phyloP scores from a whole-genome alignment of 805 yeast genomes.

The Myxozyma neotropica region DNA sequence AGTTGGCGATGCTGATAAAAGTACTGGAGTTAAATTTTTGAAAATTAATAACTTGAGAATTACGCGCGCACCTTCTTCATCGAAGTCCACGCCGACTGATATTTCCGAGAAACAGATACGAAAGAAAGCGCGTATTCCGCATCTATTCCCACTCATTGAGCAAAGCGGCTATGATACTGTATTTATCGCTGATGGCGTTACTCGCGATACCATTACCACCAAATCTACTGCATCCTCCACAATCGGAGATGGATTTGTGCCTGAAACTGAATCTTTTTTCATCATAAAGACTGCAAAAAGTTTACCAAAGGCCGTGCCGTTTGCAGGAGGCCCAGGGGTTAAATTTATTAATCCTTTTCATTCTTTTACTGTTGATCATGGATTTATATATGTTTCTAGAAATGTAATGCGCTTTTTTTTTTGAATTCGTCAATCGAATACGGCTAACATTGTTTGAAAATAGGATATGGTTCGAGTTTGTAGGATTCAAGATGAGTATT shows the following conservation, averaged over 20 bases:
- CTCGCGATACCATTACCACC: background rate
- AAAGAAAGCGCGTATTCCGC: background rate
- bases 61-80: background rate
- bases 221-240: slow-evolving; percentile 38
- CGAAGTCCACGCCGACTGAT: background rate
- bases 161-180: slow-evolving; percentile 15
- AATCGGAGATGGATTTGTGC: background rate
- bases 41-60: background rate
- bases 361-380: slow-evolving; percentile 45
- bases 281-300: slow-evolving; percentile 68
- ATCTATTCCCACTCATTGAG: slow-evolving; percentile 6
- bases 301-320: slow-evolving; percentile 63
- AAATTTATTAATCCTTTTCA: slow-evolving; percentile 55
- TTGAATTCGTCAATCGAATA: slow-evolving; percentile 23
- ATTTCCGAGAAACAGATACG: background rate
- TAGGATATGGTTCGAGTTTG: slow-evolving; percentile 41
- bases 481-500: slow-evolving; percentile 46
- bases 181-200: slow-evolving; percentile 4
- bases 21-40: background rate
- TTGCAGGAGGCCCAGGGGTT: slow-evolving; percentile 56
- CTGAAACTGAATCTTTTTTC: slow-evolving; percentile 56
- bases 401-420: slow-evolving; percentile 58
- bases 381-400: slow-evolving; percentile 67
- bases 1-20: background rate
- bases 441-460: background rate